Evolutionary conservation across 306 rosid species (phyloP), one percentile per base, ranked within the genome.

Genomic region (Pterocarpus macrocarpus): DNA sequence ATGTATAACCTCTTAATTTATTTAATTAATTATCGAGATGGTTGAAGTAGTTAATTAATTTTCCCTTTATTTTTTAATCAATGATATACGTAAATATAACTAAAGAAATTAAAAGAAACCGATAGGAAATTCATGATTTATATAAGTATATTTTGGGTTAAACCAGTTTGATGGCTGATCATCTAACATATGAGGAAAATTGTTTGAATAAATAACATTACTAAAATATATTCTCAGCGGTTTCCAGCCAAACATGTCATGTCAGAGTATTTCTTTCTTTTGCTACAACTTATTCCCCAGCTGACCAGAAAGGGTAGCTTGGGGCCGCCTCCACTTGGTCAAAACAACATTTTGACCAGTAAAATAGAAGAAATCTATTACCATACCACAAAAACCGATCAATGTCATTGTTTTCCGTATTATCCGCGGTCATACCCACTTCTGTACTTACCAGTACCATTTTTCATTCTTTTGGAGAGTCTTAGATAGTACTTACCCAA

Each of bases 331-430:
- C 49, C 63, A 84, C 45, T 71, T 73, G 76, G 91, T 89, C 91
- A 87, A 83, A 86, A 79, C 76, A 80, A 82, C 35, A 81, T 69
- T 58, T 86, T 47, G 83, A 86, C 73, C 76, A 87, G 88, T 84
- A 53, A 56, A 76, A 78, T 36, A 57, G 69, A 90, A 84, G 88
- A 81, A 82, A 90, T 66, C 47, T 68, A 70, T 61, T 35, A 78
- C 80, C 76, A 66, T 82, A 82, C 28, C 28, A 22, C 28, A 22
- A 22, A 22, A 22, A 22, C 28, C 28, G 28, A 22, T 22, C 28
- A 22, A 22, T 86, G 61, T 55, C 15, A 4, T n/a, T 55, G 7
- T 38, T 55, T 64, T 38, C 63, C 78, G 43, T 52, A 75, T 63
- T 55, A 35, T 69, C 52, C 7, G 43, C 34, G 61, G 90, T 86